A percentile compares a stretch with the other conserved stretches of the same genome.
Conservation (phyloP, 2,329 filamentous ascomycete species). For the Clonostachys chloroleuca region DNA sequence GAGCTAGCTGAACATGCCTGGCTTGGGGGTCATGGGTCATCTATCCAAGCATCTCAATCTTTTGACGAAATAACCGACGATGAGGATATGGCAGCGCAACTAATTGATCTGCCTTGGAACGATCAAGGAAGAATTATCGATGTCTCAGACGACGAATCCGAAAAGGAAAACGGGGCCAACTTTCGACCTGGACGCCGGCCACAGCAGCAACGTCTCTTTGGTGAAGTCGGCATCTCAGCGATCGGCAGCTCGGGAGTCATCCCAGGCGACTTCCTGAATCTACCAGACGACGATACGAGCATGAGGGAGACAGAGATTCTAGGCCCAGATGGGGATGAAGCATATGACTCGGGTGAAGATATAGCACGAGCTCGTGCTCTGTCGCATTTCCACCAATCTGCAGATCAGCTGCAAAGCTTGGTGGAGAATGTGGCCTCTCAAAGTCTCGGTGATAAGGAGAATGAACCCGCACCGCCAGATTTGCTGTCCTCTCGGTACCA, state of each 20-base stretch:
- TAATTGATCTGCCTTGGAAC: constrained; percentile 10
- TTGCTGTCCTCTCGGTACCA: constrained; percentile 11
- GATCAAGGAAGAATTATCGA: constrained; percentile 12
- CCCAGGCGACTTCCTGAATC: constrained; percentile 40
- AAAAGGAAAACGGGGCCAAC: constrained; percentile 65
- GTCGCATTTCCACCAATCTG: constrained; percentile 39
- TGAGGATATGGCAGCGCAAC: constrained; percentile 51
- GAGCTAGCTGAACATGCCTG: constrained; percentile 71
- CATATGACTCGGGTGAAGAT: constrained; percentile 39
- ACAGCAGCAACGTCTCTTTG: constrained; percentile 35
- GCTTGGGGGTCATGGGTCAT: constrained; percentile 42
- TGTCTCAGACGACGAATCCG: constrained; percentile 30
- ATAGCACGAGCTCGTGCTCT: constrained; percentile 11
- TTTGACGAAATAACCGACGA: constrained; percentile 61
- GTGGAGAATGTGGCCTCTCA: constrained; percentile 50
- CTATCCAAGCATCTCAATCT: constrained; percentile 34
- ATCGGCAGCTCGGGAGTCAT: constrained; percentile 49
- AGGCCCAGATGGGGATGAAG: constrained; percentile 34
- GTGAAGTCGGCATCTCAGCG: constrained; percentile 49
- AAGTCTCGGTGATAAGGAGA: constrained; percentile 39
- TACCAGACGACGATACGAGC: constrained; percentile 35
- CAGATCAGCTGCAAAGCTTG: constrained; percentile 44
- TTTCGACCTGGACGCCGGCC: constrained; percentile 8
- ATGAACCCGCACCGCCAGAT: constrained; percentile 3
- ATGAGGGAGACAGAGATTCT: constrained; percentile 32